Base-by-base conservation (phyloP, 352 stramenopile species). In the Globisporangium parvum region DNA sequence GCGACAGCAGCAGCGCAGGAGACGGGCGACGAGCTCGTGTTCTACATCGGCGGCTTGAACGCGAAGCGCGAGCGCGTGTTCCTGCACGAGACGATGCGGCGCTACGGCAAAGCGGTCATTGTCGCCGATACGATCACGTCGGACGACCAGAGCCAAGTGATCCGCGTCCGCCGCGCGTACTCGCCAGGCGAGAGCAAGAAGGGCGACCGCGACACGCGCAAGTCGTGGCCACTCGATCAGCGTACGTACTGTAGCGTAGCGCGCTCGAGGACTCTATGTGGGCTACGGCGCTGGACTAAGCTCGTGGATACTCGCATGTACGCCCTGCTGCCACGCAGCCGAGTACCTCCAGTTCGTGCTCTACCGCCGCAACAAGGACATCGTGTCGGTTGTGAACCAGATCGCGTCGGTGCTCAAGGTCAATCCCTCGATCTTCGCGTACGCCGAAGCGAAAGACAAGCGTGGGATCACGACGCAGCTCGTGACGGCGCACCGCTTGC, bases 351-450 rank as follows among this genome's bases (percentile, higher is more conserved):
- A 92, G 60, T 98, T 99, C 73, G 87, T 98, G 24, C 65, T 99
- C 3, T 98, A 98, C 81, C 98, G 98, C 64, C 91, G 97, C 69
- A 99, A 98, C 76, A 90, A 93, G 65, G 96, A 99, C 62, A 98
- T 94, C 14, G 81, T 87, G 20, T 91, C 77, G 18, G 75, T 88
- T 24, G 83, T 96, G 66, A 75, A 83, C 47, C 85, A 94, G 60
- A 54, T 96, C 14, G 76, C 75, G 28, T 86, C 86, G n/a, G 69
- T 77, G 14, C 68, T 95, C 59, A 77, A 83, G 21, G 52, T 88
- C 28, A 89, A 77, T 48, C 67, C 82, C 14, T 80, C 82, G 35
- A 60, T 73, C 21, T 91, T 98, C 54, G 86, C 77, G 46, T 98
- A 96, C 70, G 94, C 95, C 21, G 96, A 95, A 18, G 98, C 96